Percentiles rank a stretch among this genome's conserved stretches.
These are phyloP conservation scores for Aspergillus sclerotioniger DNA, from an alignment of 495 filamentous ascomycete species.

Conservation along the genomic window DNA sequence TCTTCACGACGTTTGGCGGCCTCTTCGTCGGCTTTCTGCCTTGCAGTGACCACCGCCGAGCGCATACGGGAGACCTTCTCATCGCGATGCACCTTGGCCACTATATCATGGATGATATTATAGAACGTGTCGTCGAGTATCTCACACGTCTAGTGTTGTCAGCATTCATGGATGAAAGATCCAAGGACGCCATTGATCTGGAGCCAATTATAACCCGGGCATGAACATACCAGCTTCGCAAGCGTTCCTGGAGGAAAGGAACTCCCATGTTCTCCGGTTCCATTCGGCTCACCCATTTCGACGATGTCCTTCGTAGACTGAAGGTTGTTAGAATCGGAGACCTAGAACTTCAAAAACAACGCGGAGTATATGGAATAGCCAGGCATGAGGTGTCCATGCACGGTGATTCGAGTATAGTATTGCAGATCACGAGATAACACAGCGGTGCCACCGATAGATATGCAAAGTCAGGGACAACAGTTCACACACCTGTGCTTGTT, in stretches of 20 bases:
- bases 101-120: slow-evolving; percentile 69
- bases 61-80: slow-evolving; percentile 70
- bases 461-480: neutral
- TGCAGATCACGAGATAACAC: too few species aligned
- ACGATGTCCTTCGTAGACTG: neutral
- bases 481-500: neutral
- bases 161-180: slow-evolving; percentile 3
- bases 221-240: slow-evolving; percentile 43
- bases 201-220: neutral
- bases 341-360: neutral
- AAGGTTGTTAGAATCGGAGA: slow-evolving; percentile 4
- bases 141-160: slow-evolving; percentile 38
- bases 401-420: too few species aligned
- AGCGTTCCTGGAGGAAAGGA: slow-evolving; percentile 42
- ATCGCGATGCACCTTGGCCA: slow-evolving; percentile 69
- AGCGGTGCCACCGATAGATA: neutral
- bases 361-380: neutral
- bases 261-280: slow-evolving; percentile 25
- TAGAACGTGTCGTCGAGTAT: slow-evolving; percentile 68
- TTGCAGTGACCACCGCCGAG: slow-evolving; percentile 69
- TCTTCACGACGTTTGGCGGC: slow-evolving; percentile 36
- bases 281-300: slow-evolving; percentile 41
- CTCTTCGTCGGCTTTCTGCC: slow-evolving; percentile 62
- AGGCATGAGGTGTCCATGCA: too few species aligned
- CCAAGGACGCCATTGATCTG: neutral